phyloP scores from a whole-genome alignment of 345 rosid genomes.

The Lepidium sativum region DNA sequence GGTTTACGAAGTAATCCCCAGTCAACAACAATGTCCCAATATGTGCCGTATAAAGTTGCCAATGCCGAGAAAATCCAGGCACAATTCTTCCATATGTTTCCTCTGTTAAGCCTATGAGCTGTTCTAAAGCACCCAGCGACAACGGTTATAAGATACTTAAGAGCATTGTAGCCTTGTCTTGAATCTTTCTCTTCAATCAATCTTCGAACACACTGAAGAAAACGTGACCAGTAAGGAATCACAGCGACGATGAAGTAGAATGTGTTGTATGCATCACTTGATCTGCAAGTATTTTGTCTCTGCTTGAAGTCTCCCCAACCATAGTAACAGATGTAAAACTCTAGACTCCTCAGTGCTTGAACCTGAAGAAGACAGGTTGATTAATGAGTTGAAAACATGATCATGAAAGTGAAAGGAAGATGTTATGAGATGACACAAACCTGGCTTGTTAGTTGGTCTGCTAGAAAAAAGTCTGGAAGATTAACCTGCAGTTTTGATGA shows the following conservation, averaged over 20 bases:
- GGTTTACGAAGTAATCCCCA: conserved; percentile 60
- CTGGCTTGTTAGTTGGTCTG: conserved; percentile 68
- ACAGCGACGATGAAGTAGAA: conserved; percentile 51
- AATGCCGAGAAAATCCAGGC: conserved; percentile 40
- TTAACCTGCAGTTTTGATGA: conserved; percentile 34
- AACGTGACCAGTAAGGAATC: conserved; percentile 52
- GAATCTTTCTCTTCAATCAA: conserved; percentile 49
- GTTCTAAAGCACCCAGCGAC: conserved; percentile 52
- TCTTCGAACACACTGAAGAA: conserved; percentile 57
- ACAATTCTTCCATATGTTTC: conserved; percentile 26
- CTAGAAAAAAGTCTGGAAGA: conserved; percentile 63
- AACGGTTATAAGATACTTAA: conserved; percentile 48
- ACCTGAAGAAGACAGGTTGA: conserved; percentile 26
- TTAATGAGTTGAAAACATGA: background rate
- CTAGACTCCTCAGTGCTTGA: conserved; percentile 64
- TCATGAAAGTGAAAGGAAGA: background rate
- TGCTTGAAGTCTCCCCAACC: conserved; percentile 55
- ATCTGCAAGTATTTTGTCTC: conserved; percentile 36
- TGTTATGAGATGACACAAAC: conserved; percentile 17
- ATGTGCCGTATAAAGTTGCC: conserved; percentile 44
- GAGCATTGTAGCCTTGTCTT: conserved; percentile 47
- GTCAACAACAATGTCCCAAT: conserved; percentile 63
- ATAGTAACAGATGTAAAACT: conserved; percentile 66
- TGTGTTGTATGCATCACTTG: conserved; percentile 23
- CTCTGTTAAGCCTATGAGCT: conserved; percentile 34